Percentiles rank a stretch among this genome's conserved stretches.
These are phyloP conservation scores for Allantophomopsis lycopodina DNA, from an alignment of 2,329 filamentous ascomycete species.

Conservation along the genomic window DNA sequence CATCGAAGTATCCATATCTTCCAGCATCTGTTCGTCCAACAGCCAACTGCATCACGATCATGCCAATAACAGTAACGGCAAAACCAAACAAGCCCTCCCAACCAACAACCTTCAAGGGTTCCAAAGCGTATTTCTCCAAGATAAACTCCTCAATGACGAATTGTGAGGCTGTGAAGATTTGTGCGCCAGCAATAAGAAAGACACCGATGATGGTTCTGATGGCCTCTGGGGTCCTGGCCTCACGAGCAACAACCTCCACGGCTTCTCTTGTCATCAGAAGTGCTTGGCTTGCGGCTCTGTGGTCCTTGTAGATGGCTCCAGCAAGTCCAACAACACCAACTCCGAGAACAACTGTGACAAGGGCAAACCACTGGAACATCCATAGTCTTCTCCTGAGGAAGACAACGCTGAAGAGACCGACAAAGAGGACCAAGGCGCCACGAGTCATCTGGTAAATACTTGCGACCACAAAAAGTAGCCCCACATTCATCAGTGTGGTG, in stretches of 20 bases:
- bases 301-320: conserved; percentile 65
- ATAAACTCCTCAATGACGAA: conserved; percentile 96
- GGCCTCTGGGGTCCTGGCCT: conserved; percentile 36
- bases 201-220: conserved; percentile 69
- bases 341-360: conserved; percentile 75
- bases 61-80: conserved; percentile 59
- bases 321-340: conserved; percentile 85
- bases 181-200: conserved; percentile 79
- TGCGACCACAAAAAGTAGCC: conserved; percentile 82
- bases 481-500: conserved; percentile 95
- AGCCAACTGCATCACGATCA: conserved; percentile 65
- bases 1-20: conserved; percentile 76
- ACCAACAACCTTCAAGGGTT: conserved; percentile 77
- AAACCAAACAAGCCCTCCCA: conserved; percentile 97
- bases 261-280: conserved; percentile 23
- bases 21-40: conserved; percentile 66
- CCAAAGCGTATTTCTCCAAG: conserved; percentile 59
- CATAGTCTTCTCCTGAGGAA: conserved; percentile 72
- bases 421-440: conserved; percentile 87
- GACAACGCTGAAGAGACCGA: conserved; percentile 85
- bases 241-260: conserved; percentile 23
- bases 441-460: conserved; percentile 99
- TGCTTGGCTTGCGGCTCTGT: conserved; percentile 19
- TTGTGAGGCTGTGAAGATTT: conserved; percentile 93
- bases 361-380: conserved; percentile 84